These are phyloP conservation scores for Botrytis cinerea DNA, from an alignment of 2,329 filamentous ascomycete species.

Conservation along the genomic window DNA sequence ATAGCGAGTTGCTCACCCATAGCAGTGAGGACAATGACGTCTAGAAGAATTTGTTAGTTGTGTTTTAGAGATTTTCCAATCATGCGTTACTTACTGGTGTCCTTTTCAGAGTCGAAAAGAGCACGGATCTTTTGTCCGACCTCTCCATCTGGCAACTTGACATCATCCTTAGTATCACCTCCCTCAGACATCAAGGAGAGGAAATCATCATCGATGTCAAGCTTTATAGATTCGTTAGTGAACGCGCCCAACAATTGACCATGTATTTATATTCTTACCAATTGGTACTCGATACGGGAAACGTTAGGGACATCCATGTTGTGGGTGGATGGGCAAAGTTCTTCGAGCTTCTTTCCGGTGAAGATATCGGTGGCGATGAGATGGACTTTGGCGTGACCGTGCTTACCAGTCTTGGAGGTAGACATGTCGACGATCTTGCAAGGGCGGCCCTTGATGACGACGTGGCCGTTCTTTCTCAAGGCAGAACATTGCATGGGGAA, in stretches of 20 bases:
- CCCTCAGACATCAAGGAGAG: slow-evolving; percentile 89
- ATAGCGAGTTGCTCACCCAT: slow-evolving; percentile 95
- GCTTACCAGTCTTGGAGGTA: slow-evolving; percentile 99
- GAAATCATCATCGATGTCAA: slow-evolving; percentile 94
- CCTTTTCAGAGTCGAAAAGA: slow-evolving; percentile 87
- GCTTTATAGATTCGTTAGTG: slow-evolving; percentile 51
- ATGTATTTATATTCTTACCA: slow-evolving; percentile 68
- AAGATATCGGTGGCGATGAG: slow-evolving; percentile 98
- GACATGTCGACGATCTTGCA: slow-evolving; percentile 99
- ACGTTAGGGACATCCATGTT: slow-evolving; percentile 99
- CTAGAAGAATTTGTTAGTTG: slow-evolving; percentile 48
- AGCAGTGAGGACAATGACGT: slow-evolving; percentile 87
- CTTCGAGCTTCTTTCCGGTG: slow-evolving; percentile 99
- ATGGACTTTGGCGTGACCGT: slow-evolving; percentile 99
- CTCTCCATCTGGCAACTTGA: slow-evolving; percentile 88
- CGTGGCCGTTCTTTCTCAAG: slow-evolving; percentile 98
- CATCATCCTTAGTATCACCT: slow-evolving; percentile 89
- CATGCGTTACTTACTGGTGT: slow-evolving; percentile 73
- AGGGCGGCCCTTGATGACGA: slow-evolving; percentile 97
- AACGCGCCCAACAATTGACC: not conserved
- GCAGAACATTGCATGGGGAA: slow-evolving; percentile 99
- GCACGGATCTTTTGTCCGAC: slow-evolving; percentile 82
- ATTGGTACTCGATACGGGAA: slow-evolving; percentile 84
- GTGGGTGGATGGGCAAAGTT: slow-evolving; percentile 96
- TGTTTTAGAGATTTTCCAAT: not conserved